These are phyloP conservation scores for Gaeumannomyces tritici DNA, from an alignment of 2,329 filamentous ascomycete genomes.

Conservation along the genomic window DNA sequence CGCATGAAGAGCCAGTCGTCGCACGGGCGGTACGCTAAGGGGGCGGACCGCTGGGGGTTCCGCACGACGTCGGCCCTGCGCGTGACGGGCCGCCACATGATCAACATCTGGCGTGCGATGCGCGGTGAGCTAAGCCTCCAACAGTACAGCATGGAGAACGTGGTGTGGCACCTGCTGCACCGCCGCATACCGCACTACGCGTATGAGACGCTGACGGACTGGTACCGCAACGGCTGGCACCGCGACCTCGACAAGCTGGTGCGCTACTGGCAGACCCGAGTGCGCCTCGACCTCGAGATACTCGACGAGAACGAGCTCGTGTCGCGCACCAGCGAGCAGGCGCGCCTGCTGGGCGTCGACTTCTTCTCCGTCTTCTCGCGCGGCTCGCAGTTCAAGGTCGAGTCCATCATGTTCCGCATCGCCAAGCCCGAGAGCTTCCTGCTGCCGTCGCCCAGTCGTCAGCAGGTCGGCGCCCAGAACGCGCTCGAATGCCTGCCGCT, in stretches of 20 bases:
- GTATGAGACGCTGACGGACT: slow-evolving; percentile 67
- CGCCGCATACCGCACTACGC: slow-evolving; percentile 81
- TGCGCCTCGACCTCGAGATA: slow-evolving; percentile 80
- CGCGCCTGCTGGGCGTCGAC: slow-evolving; percentile 83
- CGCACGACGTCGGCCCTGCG: slow-evolving; percentile 86
- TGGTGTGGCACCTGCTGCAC: slow-evolving; percentile 84
- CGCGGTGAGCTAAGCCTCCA: slow-evolving; percentile 81
- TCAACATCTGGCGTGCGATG: slow-evolving; percentile 97
- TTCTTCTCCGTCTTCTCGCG: slow-evolving; percentile 95
- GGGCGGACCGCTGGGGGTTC: slow-evolving; percentile 86
- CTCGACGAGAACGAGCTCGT: slow-evolving; percentile 85
- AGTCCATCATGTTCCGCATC: slow-evolving; percentile 97
- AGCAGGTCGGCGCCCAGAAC: slow-evolving; percentile 90
- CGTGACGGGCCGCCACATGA: slow-evolving; percentile 89
- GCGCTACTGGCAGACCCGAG: slow-evolving; percentile 66
- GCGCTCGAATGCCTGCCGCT: slow-evolving; percentile 88
- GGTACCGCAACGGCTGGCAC: slow-evolving; percentile 64
- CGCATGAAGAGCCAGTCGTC: slow-evolving; percentile 78
- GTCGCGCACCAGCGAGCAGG: slow-evolving; percentile 85
- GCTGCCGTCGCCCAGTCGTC: slow-evolving; percentile 78
- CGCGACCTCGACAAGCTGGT: slow-evolving; percentile 66
- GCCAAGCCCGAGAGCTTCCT: slow-evolving; percentile 95
- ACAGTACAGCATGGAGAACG: slow-evolving; percentile 94
- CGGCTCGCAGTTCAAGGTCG: slow-evolving; percentile 96
- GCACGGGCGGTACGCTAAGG: slow-evolving; percentile 75